These are phyloP conservation scores for Caulochytrium protostelioides DNA, from an alignment of 371 early-diverging fungal genomes.

Conservation along the genomic window DNA sequence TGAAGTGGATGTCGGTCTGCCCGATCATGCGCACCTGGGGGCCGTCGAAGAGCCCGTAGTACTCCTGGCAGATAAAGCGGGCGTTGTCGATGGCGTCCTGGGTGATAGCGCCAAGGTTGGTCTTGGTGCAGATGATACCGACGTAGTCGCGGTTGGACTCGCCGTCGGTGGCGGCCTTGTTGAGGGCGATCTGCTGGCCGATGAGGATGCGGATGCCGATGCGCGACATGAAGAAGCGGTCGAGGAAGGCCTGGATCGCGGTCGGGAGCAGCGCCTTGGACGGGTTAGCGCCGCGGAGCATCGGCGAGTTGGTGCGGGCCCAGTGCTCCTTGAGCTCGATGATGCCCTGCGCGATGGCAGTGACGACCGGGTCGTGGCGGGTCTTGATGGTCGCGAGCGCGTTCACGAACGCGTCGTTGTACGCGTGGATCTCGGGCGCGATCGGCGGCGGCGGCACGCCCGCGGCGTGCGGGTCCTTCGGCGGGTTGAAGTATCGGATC, in stretches of 20 bases:
- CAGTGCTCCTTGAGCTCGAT: slow-evolving; percentile 64
- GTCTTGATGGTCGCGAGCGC: slow-evolving; percentile 72
- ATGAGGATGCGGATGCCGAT: slow-evolving; percentile 94
- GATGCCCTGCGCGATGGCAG: slow-evolving; percentile 83
- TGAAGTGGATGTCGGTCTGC: slow-evolving; percentile 67
- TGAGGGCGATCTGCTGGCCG: slow-evolving; percentile 25
- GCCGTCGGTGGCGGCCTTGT: slow-evolving; percentile 3
- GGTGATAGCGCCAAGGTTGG: slow-evolving; percentile 51
- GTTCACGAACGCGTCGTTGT: slow-evolving; percentile 60
- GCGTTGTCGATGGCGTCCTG: slow-evolving; percentile 82
- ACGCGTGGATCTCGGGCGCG: slow-evolving; percentile 47
- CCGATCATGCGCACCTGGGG: slow-evolving; percentile 13
- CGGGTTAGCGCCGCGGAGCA: slow-evolving; percentile 7
- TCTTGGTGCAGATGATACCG: slow-evolving; percentile 83
- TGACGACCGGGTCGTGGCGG: slow-evolving; percentile 82
- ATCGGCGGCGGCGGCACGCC: slow-evolving; percentile 3
- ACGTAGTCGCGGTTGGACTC: slow-evolving; percentile 74
- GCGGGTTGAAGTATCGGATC: slow-evolving; percentile 33
- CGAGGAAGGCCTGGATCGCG: slow-evolving; percentile 74
- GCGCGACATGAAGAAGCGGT: slow-evolving; percentile 92
- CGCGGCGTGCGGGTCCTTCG: slow-evolving; percentile 11
- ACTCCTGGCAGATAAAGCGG: slow-evolving; percentile 71
- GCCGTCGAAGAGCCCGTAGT: slow-evolving; percentile 42
- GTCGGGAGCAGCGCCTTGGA: slow-evolving; percentile 27
- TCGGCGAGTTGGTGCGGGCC: slow-evolving; percentile 19